These are phyloP conservation scores for Crucibulum laeve DNA, from an alignment of 768 basidiomycete species.

Conservation along the genomic window DNA sequence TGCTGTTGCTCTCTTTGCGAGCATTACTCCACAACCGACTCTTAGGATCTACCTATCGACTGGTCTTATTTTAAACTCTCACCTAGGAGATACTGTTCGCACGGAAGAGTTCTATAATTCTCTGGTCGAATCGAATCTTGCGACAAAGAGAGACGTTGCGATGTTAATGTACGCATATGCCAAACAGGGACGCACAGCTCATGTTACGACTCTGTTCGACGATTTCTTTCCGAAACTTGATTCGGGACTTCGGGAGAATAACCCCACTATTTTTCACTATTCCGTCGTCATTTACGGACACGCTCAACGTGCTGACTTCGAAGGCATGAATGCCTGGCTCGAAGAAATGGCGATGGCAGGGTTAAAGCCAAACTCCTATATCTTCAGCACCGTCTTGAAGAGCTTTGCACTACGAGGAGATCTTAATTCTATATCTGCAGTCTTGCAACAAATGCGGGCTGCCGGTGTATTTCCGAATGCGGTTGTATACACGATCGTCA, in stretches of 20 bases:
- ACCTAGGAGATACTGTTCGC: background rate
- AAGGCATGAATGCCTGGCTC: conserved; percentile 50
- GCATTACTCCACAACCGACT: background rate
- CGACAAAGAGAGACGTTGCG: conserved; percentile 24
- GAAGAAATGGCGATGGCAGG: conserved; percentile 43
- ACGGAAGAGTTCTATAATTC: background rate
- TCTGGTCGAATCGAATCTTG: conserved; percentile 11
- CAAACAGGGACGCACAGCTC: conserved; percentile 31
- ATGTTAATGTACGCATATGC: conserved; percentile 57
- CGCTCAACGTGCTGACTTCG: conserved; percentile 39
- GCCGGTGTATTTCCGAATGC: conserved; percentile 40
- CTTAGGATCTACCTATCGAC: background rate
- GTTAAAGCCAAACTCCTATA: conserved; percentile 45
- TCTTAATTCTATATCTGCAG: conserved; percentile 39
- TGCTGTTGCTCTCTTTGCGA: background rate
- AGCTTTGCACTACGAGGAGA: conserved; percentile 53
- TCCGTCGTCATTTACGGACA: conserved; percentile 26
- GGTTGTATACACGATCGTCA: conserved; percentile 61
- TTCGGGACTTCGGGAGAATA: conserved; percentile 21
- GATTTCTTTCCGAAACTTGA: conserved; percentile 42
- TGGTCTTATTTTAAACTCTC: background rate
- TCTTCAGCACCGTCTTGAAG: conserved; percentile 60
- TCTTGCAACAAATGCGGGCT: conserved; percentile 60
- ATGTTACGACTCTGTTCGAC: conserved; percentile 48
- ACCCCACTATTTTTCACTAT: conserved; percentile 49